phyloP scores from a whole-genome alignment of 805 yeast genomes.

The Babjeviella inositovora region DNA sequence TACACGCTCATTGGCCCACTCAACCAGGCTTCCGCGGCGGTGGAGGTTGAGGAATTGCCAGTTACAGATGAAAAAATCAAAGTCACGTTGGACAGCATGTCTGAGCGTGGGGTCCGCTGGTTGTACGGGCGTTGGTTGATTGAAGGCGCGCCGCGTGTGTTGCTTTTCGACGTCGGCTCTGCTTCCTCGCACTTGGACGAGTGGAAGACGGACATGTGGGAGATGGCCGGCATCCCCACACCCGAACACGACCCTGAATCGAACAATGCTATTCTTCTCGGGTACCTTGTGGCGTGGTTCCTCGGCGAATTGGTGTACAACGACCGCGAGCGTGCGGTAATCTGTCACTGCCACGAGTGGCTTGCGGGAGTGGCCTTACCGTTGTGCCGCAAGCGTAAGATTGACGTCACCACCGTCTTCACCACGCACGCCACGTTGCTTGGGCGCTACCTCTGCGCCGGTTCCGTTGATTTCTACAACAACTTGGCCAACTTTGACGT shows the following conservation, averaged over 20 bases:
- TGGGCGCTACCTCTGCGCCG: constrained; percentile 94
- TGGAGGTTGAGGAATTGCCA: constrained; percentile 67
- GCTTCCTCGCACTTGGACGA: constrained; percentile 56
- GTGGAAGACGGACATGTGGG: constrained; percentile 93
- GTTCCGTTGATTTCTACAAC: constrained; percentile 90
- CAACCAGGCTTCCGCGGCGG: constrained; percentile 55
- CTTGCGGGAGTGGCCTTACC: constrained; percentile 94
- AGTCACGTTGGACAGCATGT: constrained; percentile 63
- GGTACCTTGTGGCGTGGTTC: constrained; percentile 94
- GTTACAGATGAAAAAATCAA: constrained; percentile 37
- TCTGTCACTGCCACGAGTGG: constrained; percentile 97
- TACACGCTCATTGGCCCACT: constrained; percentile 82
- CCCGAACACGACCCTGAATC: constrained; percentile 83
- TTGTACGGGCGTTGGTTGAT: constrained; percentile 93
- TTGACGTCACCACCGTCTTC: constrained; percentile 89
- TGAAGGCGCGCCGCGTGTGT: constrained; percentile 93
- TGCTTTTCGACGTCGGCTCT: constrained; percentile 73
- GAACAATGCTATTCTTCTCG: constrained; percentile 83
- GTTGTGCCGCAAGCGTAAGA: constrained; percentile 75
- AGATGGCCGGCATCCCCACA: constrained; percentile 79
- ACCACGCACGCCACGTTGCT: constrained; percentile 94
- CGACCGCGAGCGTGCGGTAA: constrained; percentile 77
- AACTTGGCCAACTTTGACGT: constrained; percentile 82
- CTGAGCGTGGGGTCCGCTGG: constrained; percentile 63
- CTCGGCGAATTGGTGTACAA: constrained; percentile 82